Base-by-base conservation (phyloP, 208 protist genomes). In the Leishmania tropica region DNA sequence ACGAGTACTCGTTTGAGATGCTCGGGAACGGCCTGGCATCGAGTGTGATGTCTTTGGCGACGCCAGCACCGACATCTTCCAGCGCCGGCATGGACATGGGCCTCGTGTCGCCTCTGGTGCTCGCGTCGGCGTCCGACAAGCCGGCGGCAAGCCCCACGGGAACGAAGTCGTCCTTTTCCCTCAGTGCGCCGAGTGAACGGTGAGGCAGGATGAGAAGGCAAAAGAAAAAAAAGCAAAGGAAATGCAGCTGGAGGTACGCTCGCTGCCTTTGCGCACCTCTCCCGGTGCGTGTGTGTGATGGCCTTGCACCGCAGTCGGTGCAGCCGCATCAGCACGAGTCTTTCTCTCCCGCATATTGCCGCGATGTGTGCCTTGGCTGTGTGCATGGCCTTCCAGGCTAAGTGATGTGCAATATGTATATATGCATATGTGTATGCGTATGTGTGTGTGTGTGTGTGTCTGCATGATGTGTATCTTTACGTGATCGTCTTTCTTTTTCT, bases 41-140 rank as follows among this genome's bases (percentile, higher is more conserved):
- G 42, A 86, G 83, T 73, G 65, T 83, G 10, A 35, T 86, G 64
- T 83, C 83, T 15, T 58, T 82, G n/a, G 53, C 19, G 31, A 86
- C 83, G 21, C 47, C 78, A 1, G 65, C 74, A 11, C 28, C 21
- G 54, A 72, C 73, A 19, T 47, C 56, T 8, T 81, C 78, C 4
- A 67, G 24, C 24, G 35, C 58, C 19, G 73, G 47, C 37, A 64
- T 53, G 37, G 75, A 79, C 45, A n/a, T 58, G 15, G 54, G 78
- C 1, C 74, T 60, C 35, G 37, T 80, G 37, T 82, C 78, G 58
- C 24, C 48, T 56, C 64, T 51, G 2, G 54, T 31, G 28, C 51
- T 62, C n/a, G 67, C 17, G 31, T 40, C 21, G 2, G 35, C 58
- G 0, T 54, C 78, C 1, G 75, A 83, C n/a, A 82, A 79, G 74